phyloP scores from a whole-genome alignment of 2,329 filamentous ascomycete species.

The Trichoderma guizhouense region DNA sequence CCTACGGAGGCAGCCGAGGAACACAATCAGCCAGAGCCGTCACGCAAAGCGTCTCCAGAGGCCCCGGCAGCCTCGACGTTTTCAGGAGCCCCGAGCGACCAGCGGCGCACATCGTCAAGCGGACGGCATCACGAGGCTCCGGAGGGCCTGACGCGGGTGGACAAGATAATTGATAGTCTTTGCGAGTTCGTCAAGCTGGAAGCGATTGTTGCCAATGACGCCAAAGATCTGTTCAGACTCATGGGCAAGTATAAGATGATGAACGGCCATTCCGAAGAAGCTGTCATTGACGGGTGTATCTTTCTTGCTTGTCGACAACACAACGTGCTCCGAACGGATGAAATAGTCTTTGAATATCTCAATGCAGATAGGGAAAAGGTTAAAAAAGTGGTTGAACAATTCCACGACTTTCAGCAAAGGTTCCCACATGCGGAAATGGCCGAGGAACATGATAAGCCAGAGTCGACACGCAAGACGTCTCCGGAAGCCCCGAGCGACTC shows the following conservation, averaged over 20 bases:
- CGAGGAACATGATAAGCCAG: no score
- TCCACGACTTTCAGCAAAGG: background rate
- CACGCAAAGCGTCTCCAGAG: background rate
- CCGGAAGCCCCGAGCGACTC: no score
- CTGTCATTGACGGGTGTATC: background rate
- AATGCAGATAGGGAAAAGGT: background rate
- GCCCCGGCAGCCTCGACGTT: background rate
- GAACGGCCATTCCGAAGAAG: accelerated
- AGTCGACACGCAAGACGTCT: no score
- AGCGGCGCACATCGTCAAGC: background rate
- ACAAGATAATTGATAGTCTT: background rate
- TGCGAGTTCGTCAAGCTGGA: background rate
- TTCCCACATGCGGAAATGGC: background rate
- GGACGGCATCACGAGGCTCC: background rate
- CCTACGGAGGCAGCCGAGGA: background rate
- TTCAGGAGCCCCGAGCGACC: background rate
- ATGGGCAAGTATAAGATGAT: background rate
- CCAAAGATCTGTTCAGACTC: background rate
- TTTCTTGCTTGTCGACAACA: background rate
- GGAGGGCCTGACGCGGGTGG: background rate
- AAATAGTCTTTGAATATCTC: background rate
- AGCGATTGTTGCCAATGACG: background rate
- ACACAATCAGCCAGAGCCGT: background rate
- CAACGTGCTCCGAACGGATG: background rate
- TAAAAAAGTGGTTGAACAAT: background rate